A percentile compares a stretch with the other conserved stretches of the same genome.
Conservation (phyloP, 2,329 filamentous ascomycete species). For the Nemania sp. region DNA sequence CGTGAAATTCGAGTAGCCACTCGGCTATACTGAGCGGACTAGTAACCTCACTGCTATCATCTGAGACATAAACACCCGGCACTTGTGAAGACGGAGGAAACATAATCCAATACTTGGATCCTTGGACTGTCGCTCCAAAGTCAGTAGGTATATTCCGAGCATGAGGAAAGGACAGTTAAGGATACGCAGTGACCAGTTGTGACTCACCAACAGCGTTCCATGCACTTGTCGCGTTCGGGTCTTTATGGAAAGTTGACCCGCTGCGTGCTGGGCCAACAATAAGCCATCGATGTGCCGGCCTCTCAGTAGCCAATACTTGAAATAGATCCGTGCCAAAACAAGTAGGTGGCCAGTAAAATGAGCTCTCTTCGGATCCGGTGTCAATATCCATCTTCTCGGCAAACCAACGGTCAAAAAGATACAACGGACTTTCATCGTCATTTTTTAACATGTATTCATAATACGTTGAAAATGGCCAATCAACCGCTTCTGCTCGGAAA, state of each 20-base stretch:
- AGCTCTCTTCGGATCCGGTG: slow-evolving; percentile 52
- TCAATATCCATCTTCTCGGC: slow-evolving; percentile 80
- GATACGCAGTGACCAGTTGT: too few species aligned
- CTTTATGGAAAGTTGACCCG: slow-evolving; percentile 93
- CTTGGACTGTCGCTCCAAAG: slow-evolving; percentile 57
- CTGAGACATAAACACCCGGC: slow-evolving; percentile 86
- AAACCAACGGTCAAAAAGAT: slow-evolving; percentile 88
- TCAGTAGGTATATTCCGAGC: slow-evolving; percentile 18
- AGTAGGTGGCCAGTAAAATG: slow-evolving; percentile 75
- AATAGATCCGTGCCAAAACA: slow-evolving; percentile 91
- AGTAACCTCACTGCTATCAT: slow-evolving; percentile 90
- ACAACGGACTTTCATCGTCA: slow-evolving; percentile 84
- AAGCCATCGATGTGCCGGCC: slow-evolving; percentile 89
- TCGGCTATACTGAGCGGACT: slow-evolving; percentile 95
- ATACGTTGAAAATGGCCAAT: slow-evolving; percentile 86
- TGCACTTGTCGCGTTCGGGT: slow-evolving; percentile 72
- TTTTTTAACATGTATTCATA: slow-evolving; percentile 79
- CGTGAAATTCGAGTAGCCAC: slow-evolving; percentile 89
- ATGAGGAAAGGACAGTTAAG: not conserved
- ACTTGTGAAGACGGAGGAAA: slow-evolving; percentile 80
- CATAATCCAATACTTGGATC: slow-evolving; percentile 98
- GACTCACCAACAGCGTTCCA: slow-evolving; percentile 78
- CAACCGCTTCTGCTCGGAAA: slow-evolving; percentile 90
- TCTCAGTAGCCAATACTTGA: slow-evolving; percentile 71
- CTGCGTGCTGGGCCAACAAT: slow-evolving; percentile 86